phyloP scores from a whole-genome alignment of 345 rosid species.

The Trapa incisa region DNA sequence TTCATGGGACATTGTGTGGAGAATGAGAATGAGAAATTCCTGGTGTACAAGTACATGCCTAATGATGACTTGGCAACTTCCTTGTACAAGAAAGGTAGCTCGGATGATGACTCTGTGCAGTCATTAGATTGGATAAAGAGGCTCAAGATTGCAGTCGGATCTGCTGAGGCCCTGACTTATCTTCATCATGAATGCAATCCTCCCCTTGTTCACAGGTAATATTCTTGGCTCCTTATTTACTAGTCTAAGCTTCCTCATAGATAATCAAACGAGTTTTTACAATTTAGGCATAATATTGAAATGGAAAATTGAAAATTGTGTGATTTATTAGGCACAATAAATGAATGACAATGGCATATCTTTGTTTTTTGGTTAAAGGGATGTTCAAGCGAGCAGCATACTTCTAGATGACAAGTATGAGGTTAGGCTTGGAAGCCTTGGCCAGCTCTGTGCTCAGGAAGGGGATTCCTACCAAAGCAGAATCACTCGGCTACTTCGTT shows the following conservation, averaged over 20 bases:
- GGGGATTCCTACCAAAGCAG: slow-evolving; percentile 81
- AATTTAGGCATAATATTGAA: background rate
- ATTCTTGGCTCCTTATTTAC: background rate
- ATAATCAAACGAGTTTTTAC: background rate
- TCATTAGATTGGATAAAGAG: slow-evolving; percentile 98
- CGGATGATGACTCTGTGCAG: slow-evolving; percentile 60
- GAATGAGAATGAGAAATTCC: slow-evolving; percentile 64
- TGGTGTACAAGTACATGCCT: slow-evolving; percentile 83
- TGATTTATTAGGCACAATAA: background rate
- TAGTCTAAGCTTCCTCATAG: too few relatives aligned
- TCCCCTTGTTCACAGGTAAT: slow-evolving; percentile 86
- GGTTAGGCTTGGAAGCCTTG: slow-evolving; percentile 87
- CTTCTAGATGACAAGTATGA: slow-evolving; percentile 98
- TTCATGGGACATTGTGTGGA: slow-evolving; percentile 77
- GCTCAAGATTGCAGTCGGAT: slow-evolving; percentile 88
- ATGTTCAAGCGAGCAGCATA: slow-evolving; percentile 98
- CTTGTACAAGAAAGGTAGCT: slow-evolving; percentile 45
- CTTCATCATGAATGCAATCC: slow-evolving; percentile 91
- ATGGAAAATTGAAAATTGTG: background rate
- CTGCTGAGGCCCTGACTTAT: slow-evolving; percentile 77
- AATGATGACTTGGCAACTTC: slow-evolving; percentile 75
- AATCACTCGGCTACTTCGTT: slow-evolving; percentile 72
- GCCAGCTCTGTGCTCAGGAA: slow-evolving; percentile 73
- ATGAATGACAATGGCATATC: slow-evolving; percentile 16
- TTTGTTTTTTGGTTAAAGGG: slow-evolving; percentile 30